phyloP scores from a whole-genome alignment of 441 rosid species.

The Euphorbia schlechtendalii region DNA sequence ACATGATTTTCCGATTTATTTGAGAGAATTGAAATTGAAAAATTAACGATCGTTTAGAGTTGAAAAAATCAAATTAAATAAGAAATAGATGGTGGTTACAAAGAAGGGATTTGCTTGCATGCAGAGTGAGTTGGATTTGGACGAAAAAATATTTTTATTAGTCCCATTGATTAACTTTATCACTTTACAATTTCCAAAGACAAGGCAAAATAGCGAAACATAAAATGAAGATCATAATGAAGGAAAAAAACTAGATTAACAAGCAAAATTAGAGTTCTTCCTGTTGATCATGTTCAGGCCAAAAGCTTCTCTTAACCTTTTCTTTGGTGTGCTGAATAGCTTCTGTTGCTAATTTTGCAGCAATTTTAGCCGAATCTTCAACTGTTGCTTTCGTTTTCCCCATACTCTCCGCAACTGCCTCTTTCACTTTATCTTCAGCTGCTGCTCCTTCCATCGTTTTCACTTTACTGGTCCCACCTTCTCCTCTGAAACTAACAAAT shows the following conservation, averaged over 20 bases:
- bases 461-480: not conserved
- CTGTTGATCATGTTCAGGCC: not conserved
- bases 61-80: too few relatives aligned
- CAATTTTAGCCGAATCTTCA: constrained; percentile 21
- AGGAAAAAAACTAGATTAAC: too few relatives aligned
- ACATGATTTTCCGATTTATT: too few relatives aligned
- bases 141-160: too few relatives aligned
- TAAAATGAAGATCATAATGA: not conserved
- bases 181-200: too few relatives aligned
- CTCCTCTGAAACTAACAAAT: constrained; percentile 22
- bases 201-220: not conserved
- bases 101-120: too few relatives aligned
- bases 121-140: too few relatives aligned
- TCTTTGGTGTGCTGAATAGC: constrained; percentile 16
- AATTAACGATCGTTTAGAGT: too few relatives aligned
- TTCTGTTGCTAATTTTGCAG: constrained; percentile 15
- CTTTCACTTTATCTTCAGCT: constrained; percentile 15
- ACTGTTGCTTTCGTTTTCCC: constrained; percentile 22
- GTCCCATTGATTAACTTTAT: too few relatives aligned
- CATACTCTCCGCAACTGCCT: constrained; percentile 18
- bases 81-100: too few relatives aligned
- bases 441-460: not conserved
- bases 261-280: not conserved
- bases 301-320: constrained; percentile 14
- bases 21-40: too few relatives aligned